phyloP scores from a whole-genome alignment of 106 monocot species.

The Amphibolis antarctica region DNA sequence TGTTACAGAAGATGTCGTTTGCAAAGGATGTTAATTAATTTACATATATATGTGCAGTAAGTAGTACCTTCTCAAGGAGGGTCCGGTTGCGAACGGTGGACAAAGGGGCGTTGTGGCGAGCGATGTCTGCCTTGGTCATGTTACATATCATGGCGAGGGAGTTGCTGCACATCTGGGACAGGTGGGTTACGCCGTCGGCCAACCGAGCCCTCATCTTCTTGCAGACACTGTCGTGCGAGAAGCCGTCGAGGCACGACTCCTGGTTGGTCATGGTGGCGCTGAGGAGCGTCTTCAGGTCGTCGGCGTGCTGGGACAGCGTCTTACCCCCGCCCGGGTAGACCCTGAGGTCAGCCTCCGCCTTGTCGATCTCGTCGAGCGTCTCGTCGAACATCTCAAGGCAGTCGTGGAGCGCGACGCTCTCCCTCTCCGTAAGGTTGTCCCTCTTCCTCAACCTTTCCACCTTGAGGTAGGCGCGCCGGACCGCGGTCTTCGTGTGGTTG shows the following conservation, averaged over 20 bases:
- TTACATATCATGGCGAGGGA: conserved; percentile 18
- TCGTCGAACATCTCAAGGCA: conserved; percentile 25
- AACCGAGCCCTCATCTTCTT: neutral
- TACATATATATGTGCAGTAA: no score
- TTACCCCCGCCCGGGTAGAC: conserved; percentile 2
- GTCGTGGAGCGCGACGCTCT: conserved; percentile 11
- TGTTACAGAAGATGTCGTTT: no score
- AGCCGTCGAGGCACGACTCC: conserved; percentile 16
- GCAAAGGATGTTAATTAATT: no score
- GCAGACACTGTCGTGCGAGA: conserved; percentile 8
- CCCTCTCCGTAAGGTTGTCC: conserved; percentile 1
- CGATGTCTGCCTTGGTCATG: conserved; percentile 7
- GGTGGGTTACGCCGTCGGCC: neutral
- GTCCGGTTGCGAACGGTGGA: neutral
- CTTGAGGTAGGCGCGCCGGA: conserved; percentile 3
- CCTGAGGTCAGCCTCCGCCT: conserved; percentile 5
- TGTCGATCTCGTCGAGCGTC: conserved; percentile 11
- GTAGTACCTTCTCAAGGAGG: neutral
- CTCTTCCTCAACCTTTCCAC: neutral
- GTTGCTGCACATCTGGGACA: conserved; percentile 17
- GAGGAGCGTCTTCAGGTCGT: conserved; percentile 18
- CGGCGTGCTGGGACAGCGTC: conserved; percentile 8
- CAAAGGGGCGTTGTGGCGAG: neutral
- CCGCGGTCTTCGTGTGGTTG: conserved; percentile 9
- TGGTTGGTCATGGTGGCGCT: conserved; percentile 31